Base-by-base conservation (phyloP, 106 monocot genomes). In the Hemerocallis citrina region DNA sequence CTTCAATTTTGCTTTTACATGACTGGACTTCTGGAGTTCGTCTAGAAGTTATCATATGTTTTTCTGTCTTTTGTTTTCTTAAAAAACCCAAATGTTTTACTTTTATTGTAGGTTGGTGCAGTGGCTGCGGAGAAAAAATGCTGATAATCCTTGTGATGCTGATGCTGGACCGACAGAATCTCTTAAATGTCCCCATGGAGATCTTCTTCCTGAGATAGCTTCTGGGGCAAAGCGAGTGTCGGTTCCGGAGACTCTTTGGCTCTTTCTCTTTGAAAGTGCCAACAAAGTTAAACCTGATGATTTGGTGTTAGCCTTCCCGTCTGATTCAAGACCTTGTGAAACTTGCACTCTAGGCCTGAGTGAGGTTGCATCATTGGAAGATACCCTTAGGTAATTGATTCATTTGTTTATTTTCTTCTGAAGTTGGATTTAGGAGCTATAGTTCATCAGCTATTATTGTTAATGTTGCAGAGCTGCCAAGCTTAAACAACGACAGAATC, bases 101-200 rank as follows among this genome's bases (percentile, higher is more conserved):
- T 31, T 36, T 12, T 40, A 14, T 66, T 61, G 30, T 72, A 89
- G 96, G 96, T 72, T 98, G 79, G 24, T 67, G 40, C 90, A 82
- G 17, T 98, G 96, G 96, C 47, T 91, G 55, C 86, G 87, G 17
- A 87, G 81, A 54, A 91, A 91, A 68, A 87, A 82, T 73, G 40
- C 63, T 64, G 91, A 98, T 44, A 52, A 21, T 66, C 81, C 86
- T 46, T 79, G 69, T 71, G 87, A 88, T 19, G 76, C 71, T 68
- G 87, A 98, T 72, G 76, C 64, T 74, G 96, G 96, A 30, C 88
- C 96, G 46, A 98, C 96, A 30, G 63, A 75, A 64, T 76, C 87
- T 67, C 86, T 98, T 45, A 67, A 34, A 77, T 98, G 96, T 42
- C 67, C 87, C 38, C 96, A 98, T 64, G 87, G 81, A 42, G 65